A percentile compares a stretch with the other conserved stretches of the same genome.
Evolutionary conservation across 2,329 filamentous ascomycete species (phyloP).

Genomic region (Chrysosporium queenslandicum): DNA sequence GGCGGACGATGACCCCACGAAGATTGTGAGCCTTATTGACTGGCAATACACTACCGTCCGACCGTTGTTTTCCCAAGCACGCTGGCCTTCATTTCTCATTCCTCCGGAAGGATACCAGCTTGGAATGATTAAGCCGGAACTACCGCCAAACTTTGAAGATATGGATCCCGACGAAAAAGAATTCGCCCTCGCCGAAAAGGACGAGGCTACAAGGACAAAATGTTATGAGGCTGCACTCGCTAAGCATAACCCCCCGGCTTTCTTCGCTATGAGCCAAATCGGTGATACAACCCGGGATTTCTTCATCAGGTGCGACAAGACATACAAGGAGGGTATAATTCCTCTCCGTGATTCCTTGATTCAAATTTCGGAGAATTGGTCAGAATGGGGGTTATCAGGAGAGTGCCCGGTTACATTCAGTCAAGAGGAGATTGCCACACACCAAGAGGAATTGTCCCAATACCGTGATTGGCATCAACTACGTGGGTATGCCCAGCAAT

Average conservation of each 20-base stretch:
- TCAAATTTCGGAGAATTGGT: conserved; percentile 17
- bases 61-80: conserved; percentile 5
- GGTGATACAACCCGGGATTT: conserved; percentile 1
- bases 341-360: conserved; percentile 25
- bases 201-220: too few relatives aligned
- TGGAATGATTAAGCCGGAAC: conserved; percentile 20
- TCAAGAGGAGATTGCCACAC: conserved; percentile 1
- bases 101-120: conserved; percentile 19
- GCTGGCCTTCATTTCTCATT: conserved; percentile 13
- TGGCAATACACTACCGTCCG: background rate
- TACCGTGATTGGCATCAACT: conserved; percentile 14
- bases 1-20: conserved; percentile 63
- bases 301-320: conserved; percentile 15
- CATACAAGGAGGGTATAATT: conserved; percentile 23
- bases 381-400: conserved; percentile 1
- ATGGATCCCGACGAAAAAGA: conserved; percentile 7
- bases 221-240: too few relatives aligned
- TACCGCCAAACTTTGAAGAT: conserved; percentile 19
- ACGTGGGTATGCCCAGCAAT: conserved; percentile 19
- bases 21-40: conserved; percentile 59
- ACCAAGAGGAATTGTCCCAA: background rate
- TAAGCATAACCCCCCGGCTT: too few relatives aligned
- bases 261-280: too few relatives aligned
- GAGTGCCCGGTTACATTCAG: conserved; percentile 10
- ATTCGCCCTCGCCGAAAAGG: too few relatives aligned